phyloP scores from a whole-genome alignment of 495 filamentous ascomycete genomes.

The Penicillium maclennaniae region DNA sequence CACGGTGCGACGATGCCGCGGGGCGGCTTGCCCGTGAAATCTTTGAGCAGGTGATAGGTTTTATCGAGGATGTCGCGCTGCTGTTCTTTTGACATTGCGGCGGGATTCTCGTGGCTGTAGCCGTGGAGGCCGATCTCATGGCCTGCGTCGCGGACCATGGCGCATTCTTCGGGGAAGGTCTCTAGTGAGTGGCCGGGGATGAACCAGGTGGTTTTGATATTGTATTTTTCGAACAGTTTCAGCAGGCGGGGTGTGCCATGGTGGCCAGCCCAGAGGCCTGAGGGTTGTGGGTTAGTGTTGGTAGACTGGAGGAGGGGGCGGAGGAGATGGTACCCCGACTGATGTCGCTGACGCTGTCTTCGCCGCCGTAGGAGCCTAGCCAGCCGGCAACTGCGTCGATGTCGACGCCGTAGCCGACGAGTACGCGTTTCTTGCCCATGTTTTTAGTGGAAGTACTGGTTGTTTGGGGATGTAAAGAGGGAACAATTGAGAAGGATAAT shows the following conservation, averaged over 20 bases:
- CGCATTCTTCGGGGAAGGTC: slow-evolving; percentile 73
- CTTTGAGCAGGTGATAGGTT: slow-evolving; percentile 65
- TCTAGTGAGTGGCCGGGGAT: slow-evolving; percentile 79
- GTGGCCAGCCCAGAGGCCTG: slow-evolving; percentile 69
- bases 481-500: neutral
- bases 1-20: slow-evolving; percentile 62
- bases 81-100: slow-evolving; percentile 68
- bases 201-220: slow-evolving; percentile 81
- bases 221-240: slow-evolving; percentile 72
- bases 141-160: slow-evolving; percentile 66
- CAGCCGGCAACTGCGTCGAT: slow-evolving; percentile 71
- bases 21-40: slow-evolving; percentile 73
- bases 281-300: neutral
- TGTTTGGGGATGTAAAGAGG: neutral
- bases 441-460: neutral
- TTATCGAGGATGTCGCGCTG: slow-evolving; percentile 73
- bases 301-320: neutral
- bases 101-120: slow-evolving; percentile 74
- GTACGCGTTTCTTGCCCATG: slow-evolving; percentile 61
- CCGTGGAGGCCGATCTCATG: slow-evolving; percentile 78
- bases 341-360: slow-evolving; percentile 67
- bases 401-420: slow-evolving; percentile 56
- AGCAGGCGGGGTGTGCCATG: slow-evolving; percentile 68
- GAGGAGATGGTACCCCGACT: slow-evolving; percentile 45
- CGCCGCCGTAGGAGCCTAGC: slow-evolving; percentile 69